A percentile compares a stretch with the other conserved stretches of the same genome.
Evolutionary conservation across 768 basidiomycete genomes (phyloP).

Genomic region (Tephrocybe rancida): DNA sequence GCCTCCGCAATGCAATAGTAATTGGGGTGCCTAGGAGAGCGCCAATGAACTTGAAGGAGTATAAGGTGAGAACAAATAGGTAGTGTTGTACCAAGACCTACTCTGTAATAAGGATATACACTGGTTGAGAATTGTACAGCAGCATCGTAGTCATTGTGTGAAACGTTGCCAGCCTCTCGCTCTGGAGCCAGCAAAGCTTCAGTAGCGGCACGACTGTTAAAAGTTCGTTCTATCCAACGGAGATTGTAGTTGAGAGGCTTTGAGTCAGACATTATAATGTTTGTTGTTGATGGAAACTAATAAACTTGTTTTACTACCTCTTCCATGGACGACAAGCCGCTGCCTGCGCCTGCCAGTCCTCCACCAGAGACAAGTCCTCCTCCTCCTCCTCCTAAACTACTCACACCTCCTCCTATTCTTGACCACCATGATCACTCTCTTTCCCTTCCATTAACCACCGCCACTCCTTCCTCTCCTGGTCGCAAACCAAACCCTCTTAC

Average conservation of each 20-base stretch:
- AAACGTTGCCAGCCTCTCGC: constrained; percentile 51
- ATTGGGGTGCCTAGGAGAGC: constrained; percentile 15
- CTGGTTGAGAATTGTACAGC: constrained; percentile 57
- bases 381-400: constrained; percentile 4
- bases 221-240: constrained; percentile 43
- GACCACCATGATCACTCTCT: constrained; percentile 9
- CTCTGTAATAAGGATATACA: constrained; percentile 38
- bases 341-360: background rate
- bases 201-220: constrained; percentile 39
- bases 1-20: constrained; percentile 22
- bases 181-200: constrained; percentile 56
- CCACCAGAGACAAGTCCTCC: constrained; percentile 7
- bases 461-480: constrained; percentile 41
- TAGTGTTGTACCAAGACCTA: constrained; percentile 28
- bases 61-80: background rate
- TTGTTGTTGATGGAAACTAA: background rate
- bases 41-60: constrained; percentile 15
- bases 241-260: constrained; percentile 30
- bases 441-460: constrained; percentile 28
- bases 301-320: background rate
- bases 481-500: constrained; percentile 75
- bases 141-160: constrained; percentile 56
- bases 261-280: constrained; percentile 4
- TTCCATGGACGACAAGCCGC: constrained; percentile 17
- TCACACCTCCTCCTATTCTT: constrained; percentile 2